A percentile compares a stretch with the other conserved stretches of the same genome.
Evolutionary conservation across 345 rosid species (phyloP).

Genomic region (Gynandropsis gynandra): DNA sequence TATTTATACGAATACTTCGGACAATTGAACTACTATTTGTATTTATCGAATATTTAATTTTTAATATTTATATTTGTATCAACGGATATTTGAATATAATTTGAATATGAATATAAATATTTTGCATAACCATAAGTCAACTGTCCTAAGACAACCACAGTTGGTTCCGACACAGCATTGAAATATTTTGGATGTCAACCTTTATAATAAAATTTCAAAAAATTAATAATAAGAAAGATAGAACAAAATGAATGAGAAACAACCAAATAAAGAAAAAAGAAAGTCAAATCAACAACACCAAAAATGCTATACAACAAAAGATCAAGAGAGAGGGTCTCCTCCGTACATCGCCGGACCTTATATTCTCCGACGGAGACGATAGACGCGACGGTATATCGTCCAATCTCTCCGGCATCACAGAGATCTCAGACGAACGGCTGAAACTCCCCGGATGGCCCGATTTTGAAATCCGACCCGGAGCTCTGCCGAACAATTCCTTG

Average conservation of each 20-base stretch:
- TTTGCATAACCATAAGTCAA: too few relatives aligned
- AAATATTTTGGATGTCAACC: too few relatives aligned
- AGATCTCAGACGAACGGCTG: slow-evolving; percentile 43
- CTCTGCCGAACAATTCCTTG: slow-evolving; percentile 54
- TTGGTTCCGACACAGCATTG: too few relatives aligned
- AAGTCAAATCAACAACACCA: slow-evolving; percentile 39
- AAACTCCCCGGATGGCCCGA: slow-evolving; percentile 35
- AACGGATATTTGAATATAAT: too few relatives aligned
- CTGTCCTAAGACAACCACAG: too few relatives aligned
- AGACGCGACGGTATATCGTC: slow-evolving; percentile 28
- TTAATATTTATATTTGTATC: too few relatives aligned
- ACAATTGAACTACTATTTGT: too few relatives aligned
- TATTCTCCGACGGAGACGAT: slow-evolving; percentile 51
- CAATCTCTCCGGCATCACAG: slow-evolving; percentile 39
- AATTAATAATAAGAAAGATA: not conserved
- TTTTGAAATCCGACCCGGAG: slow-evolving; percentile 18
- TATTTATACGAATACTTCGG: too few relatives aligned
- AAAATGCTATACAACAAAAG: slow-evolving; percentile 54
- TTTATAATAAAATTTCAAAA: too few relatives aligned
- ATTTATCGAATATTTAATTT: too few relatives aligned
- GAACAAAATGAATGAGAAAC: not conserved
- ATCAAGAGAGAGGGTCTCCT: slow-evolving; percentile 13
- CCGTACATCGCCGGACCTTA: slow-evolving; percentile 25
- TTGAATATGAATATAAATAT: too few relatives aligned
- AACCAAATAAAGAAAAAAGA: slow-evolving; percentile 2